Evolutionary conservation across 1,284 basidiomycete genomes (phyloP).

Genomic region (Heterobasidion irregulare): DNA sequence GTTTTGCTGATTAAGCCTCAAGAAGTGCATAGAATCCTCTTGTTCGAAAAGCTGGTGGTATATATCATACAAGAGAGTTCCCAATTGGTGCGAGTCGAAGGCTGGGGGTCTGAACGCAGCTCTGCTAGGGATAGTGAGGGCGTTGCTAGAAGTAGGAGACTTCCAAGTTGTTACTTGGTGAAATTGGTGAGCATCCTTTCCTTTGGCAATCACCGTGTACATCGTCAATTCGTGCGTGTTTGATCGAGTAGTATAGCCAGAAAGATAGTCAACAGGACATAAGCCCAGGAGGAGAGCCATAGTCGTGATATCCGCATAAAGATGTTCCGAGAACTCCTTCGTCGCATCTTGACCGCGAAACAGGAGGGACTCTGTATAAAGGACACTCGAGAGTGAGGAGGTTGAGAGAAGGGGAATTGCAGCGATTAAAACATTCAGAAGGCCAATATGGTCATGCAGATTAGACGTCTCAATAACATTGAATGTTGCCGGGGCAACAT

Average conservation of each 20-base stretch:
- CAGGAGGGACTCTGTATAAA: conserved; percentile 37
- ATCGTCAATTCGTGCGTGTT: conserved; percentile 33
- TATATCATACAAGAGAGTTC: conserved; percentile 32
- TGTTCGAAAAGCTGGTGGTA: conserved; percentile 40
- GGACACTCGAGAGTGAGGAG: conserved; percentile 3
- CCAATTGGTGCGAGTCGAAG: conserved; percentile 27
- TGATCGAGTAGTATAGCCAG: conserved; percentile 32
- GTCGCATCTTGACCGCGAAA: conserved; percentile 16
- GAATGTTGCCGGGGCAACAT: conserved; percentile 8
- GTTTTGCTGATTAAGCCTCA: neutral
- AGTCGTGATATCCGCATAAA: conserved; percentile 30
- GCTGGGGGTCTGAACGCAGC: conserved; percentile 1
- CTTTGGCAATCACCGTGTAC: neutral
- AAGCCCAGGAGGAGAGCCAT: conserved; percentile 34
- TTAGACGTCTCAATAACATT: conserved; percentile 15
- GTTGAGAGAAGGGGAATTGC: conserved; percentile 9
- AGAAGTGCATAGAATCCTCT: conserved; percentile 20
- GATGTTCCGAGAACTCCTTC: conserved; percentile 22
- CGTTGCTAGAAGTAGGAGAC: conserved; percentile 19
- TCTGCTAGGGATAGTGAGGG: neutral
- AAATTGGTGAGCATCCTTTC: conserved; percentile 19
- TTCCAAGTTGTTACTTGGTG: conserved; percentile 41
- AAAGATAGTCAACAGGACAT: conserved; percentile 29
- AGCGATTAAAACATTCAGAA: conserved; percentile 31
- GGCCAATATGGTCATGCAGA: conserved; percentile 11